Conservation (phyloP, 2,329 filamentous ascomycete species). For the Aspergillus quadrilineatus region DNA sequence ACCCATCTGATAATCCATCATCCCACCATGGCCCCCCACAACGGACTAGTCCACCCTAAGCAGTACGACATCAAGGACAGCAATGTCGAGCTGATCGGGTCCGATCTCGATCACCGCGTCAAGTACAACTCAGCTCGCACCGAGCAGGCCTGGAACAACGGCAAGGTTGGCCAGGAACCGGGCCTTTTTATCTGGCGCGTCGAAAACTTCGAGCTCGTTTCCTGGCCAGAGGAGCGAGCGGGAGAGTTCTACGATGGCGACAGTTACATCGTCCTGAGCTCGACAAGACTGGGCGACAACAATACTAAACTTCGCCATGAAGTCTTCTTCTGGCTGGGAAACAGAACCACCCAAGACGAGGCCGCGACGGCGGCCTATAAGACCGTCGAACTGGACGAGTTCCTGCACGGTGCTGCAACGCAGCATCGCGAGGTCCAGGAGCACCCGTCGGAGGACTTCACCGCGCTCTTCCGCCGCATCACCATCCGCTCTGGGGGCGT, state of each 20-base stretch:
- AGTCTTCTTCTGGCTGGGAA: constrained; percentile 69
- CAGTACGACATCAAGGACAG: constrained; percentile 68
- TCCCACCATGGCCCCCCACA: constrained; percentile 57
- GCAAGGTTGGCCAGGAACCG: constrained; percentile 51
- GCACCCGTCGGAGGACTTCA: constrained; percentile 59
- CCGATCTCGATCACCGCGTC: constrained; percentile 64
- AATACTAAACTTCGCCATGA: constrained; percentile 58
- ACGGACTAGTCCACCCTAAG: constrained; percentile 62
- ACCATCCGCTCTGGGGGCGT: constrained; percentile 63
- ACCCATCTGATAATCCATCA: no score
- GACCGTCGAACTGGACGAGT: constrained; percentile 69
- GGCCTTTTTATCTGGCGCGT: constrained; percentile 66
- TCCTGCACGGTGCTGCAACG: constrained; percentile 59
- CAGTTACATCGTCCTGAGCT: constrained; percentile 65
- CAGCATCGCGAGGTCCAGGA: constrained; percentile 66
- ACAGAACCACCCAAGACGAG: constrained; percentile 66
- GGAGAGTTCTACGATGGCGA: constrained; percentile 67
- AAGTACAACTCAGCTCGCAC: constrained; percentile 65
- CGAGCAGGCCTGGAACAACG: constrained; percentile 67
- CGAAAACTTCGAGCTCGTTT: constrained; percentile 64
- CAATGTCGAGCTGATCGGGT: constrained; percentile 66
- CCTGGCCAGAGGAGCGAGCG: constrained; percentile 57
- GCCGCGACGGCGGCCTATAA: constrained; percentile 68
- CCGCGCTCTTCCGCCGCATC: constrained; percentile 60
- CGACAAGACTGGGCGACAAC: constrained; percentile 53